Evolutionary conservation across 129 eudicot genomes (phyloP), one percentile per base, ranked within the genome.

Genomic region (Calendula officinalis): DNA sequence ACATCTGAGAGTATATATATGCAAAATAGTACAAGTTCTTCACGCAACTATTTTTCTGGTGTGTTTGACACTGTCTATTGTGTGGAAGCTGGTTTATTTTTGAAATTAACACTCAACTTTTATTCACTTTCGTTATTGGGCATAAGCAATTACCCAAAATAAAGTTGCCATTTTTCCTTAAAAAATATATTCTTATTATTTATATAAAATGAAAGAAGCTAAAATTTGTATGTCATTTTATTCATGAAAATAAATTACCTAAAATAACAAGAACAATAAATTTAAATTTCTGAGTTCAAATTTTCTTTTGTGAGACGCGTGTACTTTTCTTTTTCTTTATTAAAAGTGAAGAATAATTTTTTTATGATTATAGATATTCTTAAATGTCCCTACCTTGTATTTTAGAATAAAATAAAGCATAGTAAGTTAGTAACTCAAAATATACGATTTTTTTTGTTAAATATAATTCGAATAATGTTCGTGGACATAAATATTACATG

Each of bases 21-120:
- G 66, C 57, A 45, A 32, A 57, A 69, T 44, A 45, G 74, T 56
- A 68, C 56, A 73, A 64, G 53, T 59, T 52, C 40, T 64, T 17
- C 38, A 51, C 37, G 72, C 37, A 40, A 56, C 67, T 13, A 38
- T 56, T 65, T 56, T 65, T 56, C 27, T 68, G 56, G 60, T 64
- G 59, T 73, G 43, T 73, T 27, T 64, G 66, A n/a, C 9, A 0
- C 37, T 45, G 56, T 38, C 45, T 57, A 8, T 15, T 37, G 59
- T 39, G 12, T n/a, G 58, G 9, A 49, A 53, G 9, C 14, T 67
- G 52, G 38, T n/a, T 2, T 66, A 7, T 37, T 66, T 13, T 37
- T 66, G 59, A 8, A 7, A 8, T 53, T 6, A 9, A 7, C 30
- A 48, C 17, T 48, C 15, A n/a, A 48, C 15, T 54, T 33, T 30